Percentiles rank a stretch among this genome's conserved stretches.
Evolutionary conservation across 768 basidiomycete species (phyloP).

Genomic region (Steccherinum ochraceum): DNA sequence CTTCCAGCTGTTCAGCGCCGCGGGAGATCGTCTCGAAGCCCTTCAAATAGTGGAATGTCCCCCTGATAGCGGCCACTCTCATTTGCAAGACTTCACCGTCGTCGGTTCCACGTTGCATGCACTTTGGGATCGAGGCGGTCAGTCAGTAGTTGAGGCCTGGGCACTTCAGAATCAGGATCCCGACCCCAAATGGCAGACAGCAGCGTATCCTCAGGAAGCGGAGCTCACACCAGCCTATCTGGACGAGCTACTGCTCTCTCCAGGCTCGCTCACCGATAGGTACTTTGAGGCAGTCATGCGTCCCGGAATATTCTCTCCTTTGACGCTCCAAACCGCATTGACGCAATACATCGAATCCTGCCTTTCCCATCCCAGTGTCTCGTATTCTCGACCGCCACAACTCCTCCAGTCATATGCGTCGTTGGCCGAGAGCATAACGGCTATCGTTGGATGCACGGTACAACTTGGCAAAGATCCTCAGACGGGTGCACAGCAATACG

Average conservation of each 20-base stretch:
- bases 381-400: conserved; percentile 38
- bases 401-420: conserved; percentile 59
- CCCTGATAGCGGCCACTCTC: conserved; percentile 52
- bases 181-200: conserved; percentile 43
- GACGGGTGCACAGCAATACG: conserved; percentile 73
- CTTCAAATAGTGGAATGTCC: conserved; percentile 57
- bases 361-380: conserved; percentile 33
- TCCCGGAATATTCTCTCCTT: conserved; percentile 81
- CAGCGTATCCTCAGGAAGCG: conserved; percentile 59
- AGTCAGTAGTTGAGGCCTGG: conserved; percentile 50
- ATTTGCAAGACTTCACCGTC: conserved; percentile 73
- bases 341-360: conserved; percentile 75
- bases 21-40: conserved; percentile 54
- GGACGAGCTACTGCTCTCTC: conserved; percentile 70
- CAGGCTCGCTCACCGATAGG: conserved; percentile 68
- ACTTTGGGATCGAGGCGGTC: conserved; percentile 79
- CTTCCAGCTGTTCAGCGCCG: conserved; percentile 61
- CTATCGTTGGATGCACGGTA: conserved; percentile 84
- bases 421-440: conserved; percentile 68
- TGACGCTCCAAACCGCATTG: conserved; percentile 77
- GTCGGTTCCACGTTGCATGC: conserved; percentile 48
- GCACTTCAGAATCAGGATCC: conserved; percentile 35
- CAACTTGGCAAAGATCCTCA: conserved; percentile 63
- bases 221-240: conserved; percentile 83
- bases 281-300: conserved; percentile 81